Evolutionary conservation across 305 asterid species (phyloP).

Genomic region (Stenogyne calaminthoides): DNA sequence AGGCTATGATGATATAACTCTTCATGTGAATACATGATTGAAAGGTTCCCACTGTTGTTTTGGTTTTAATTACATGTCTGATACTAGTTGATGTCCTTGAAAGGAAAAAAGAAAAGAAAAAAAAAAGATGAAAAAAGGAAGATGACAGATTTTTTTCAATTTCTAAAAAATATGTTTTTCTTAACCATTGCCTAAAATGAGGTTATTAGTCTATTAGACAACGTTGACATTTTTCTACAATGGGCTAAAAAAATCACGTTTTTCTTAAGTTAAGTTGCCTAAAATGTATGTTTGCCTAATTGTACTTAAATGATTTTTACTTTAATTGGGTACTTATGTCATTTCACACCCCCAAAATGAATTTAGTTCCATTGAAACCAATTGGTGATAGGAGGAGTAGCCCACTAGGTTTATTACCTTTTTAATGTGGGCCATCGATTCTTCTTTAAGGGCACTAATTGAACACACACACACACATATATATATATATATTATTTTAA

Average conservation of each 20-base stretch:
- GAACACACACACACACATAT: background rate
- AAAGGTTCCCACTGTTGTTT: background rate
- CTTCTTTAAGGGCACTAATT: background rate
- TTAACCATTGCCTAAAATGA: background rate
- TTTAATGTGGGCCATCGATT: too few relatives aligned
- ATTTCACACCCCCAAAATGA: too few relatives aligned
- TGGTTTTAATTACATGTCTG: background rate
- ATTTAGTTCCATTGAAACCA: too few relatives aligned
- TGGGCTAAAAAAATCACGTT: background rate
- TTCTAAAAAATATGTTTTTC: background rate
- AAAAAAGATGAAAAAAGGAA: background rate
- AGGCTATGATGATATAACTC: too few relatives aligned
- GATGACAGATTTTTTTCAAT: background rate
- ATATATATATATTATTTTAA: conserved; percentile 5
- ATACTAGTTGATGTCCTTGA: background rate
- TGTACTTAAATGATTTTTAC: background rate
- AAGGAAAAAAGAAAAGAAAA: background rate
- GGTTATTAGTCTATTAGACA: background rate
- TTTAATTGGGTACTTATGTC: background rate
- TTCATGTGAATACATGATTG: background rate
- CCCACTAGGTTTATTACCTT: too few relatives aligned
- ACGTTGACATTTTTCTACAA: background rate
- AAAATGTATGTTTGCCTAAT: background rate
- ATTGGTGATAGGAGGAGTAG: too few relatives aligned
- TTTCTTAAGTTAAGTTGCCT: background rate